A percentile compares a stretch with the other conserved stretches of the same genome.
phyloP scores from a whole-genome alignment of 495 filamentous ascomycete species.

The Cladorrhinum samala region DNA sequence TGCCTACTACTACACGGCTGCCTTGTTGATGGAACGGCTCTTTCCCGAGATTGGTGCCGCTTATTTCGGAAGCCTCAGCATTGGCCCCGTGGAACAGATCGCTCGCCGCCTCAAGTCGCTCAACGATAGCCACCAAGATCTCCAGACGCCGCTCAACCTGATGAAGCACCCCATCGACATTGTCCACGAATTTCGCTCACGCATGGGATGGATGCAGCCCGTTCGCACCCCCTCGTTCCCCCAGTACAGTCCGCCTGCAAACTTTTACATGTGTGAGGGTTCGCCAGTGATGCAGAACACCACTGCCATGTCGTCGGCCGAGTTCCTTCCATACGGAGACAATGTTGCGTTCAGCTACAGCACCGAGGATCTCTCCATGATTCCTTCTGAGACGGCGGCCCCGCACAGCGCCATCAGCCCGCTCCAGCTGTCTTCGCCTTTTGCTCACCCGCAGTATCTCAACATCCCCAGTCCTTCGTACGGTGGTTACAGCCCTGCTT shows the following conservation, averaged over 20 bases:
- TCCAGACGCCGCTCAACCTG: conserved; percentile 46
- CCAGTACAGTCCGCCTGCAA: conserved; percentile 42
- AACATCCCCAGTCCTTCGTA: conserved; percentile 50
- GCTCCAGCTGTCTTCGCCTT: conserved; percentile 45
- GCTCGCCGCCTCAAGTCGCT: conserved; percentile 53
- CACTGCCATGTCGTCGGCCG: conserved; percentile 29
- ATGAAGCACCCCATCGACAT: conserved; percentile 62
- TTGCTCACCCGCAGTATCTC: conserved; percentile 45
- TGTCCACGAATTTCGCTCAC: conserved; percentile 51
- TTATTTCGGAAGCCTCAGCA: conserved; percentile 72
- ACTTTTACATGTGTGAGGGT: conserved; percentile 38
- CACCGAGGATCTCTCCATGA: conserved; percentile 46
- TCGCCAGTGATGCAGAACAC: conserved; percentile 29
- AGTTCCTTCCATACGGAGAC: conserved; percentile 42
- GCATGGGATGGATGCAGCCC: conserved; percentile 57
- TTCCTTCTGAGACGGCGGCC: conserved; percentile 32
- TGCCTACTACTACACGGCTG: conserved; percentile 85
- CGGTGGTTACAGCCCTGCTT: conserved; percentile 49
- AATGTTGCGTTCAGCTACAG: conserved; percentile 52
- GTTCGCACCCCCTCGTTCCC: conserved; percentile 48
- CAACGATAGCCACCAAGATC: conserved; percentile 35
- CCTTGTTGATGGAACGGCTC: conserved; percentile 78
- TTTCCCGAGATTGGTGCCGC: conserved; percentile 86
- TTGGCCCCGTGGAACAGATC: conserved; percentile 73
- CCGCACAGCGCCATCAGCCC: conserved; percentile 41